Conservation (phyloP, 371 early-diverging fungal genomes). For the Mortierella sp. region DNA sequence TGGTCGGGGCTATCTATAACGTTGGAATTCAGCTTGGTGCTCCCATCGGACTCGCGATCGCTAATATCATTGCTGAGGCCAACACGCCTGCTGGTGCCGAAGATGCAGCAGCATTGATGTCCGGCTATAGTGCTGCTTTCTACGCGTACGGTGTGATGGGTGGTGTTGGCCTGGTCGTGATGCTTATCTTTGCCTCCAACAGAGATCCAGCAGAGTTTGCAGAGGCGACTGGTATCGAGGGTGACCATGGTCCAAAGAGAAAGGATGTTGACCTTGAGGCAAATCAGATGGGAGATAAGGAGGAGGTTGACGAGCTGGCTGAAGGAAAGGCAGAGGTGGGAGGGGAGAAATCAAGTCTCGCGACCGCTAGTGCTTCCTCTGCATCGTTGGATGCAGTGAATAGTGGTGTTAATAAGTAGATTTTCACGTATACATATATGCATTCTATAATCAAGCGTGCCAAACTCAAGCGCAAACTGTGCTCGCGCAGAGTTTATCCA, state of each 20-base stretch:
- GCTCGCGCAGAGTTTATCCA: too few relatives aligned
- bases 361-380: background rate
- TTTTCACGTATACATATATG: too few relatives aligned
- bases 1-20: constrained; percentile 25
- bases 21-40: constrained; percentile 20
- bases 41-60: constrained; percentile 24
- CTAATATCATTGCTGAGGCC: constrained; percentile 19
- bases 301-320: constrained; percentile 1
- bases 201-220: constrained; percentile 15
- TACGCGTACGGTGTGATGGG: constrained; percentile 19
- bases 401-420: too few relatives aligned
- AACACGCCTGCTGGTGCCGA: background rate
- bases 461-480: too few relatives aligned
- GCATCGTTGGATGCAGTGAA: background rate
- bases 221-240: background rate
- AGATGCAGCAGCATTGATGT: constrained; percentile 5
- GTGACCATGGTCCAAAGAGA: background rate
- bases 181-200: constrained; percentile 15
- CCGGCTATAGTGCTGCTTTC: constrained; percentile 23
- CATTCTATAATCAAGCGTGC: too few relatives aligned
- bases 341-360: background rate
- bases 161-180: constrained; percentile 11
- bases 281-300: background rate
- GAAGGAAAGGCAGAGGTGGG: background rate
- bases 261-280: background rate